phyloP scores from a whole-genome alignment of 2,329 filamentous ascomycete genomes.

The Fusarium siculi region DNA sequence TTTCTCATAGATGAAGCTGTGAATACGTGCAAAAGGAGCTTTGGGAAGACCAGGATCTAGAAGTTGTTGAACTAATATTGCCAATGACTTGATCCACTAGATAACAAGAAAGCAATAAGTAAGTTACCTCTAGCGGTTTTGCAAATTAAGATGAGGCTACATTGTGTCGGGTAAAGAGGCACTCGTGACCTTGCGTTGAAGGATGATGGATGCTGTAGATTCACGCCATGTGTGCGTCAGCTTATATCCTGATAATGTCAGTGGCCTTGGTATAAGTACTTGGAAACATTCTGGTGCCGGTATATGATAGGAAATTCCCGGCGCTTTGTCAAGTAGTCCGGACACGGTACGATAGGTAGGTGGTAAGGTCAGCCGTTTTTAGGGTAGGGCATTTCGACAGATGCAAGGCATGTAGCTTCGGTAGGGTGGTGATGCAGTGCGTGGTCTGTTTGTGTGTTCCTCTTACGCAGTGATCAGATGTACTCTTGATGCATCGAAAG shows the following conservation, averaged over 20 bases:
- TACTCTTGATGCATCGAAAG: neutral
- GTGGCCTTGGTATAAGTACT: neutral
- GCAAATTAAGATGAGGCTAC: neutral
- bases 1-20: neutral
- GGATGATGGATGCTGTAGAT: neutral
- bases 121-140: too few relatives aligned
- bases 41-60: neutral
- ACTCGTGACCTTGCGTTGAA: neutral
- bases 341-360: neutral
- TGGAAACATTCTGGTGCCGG: neutral
- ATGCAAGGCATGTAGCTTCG: neutral
- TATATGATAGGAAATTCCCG: neutral
- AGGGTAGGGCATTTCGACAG: neutral
- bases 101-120: rapidly evolving
- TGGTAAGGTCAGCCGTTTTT: neutral
- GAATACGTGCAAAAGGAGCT: neutral
- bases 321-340: neutral
- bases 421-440: neutral
- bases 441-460: neutral
- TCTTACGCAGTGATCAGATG: neutral
- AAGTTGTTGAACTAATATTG: too few relatives aligned
- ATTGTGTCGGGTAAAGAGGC: neutral
- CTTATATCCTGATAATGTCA: neutral
- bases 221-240: neutral
- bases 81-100: neutral